Evolutionary conservation across 2,329 filamentous ascomycete genomes (phyloP).

Genomic region (Ploettnerulaceae sp.): DNA sequence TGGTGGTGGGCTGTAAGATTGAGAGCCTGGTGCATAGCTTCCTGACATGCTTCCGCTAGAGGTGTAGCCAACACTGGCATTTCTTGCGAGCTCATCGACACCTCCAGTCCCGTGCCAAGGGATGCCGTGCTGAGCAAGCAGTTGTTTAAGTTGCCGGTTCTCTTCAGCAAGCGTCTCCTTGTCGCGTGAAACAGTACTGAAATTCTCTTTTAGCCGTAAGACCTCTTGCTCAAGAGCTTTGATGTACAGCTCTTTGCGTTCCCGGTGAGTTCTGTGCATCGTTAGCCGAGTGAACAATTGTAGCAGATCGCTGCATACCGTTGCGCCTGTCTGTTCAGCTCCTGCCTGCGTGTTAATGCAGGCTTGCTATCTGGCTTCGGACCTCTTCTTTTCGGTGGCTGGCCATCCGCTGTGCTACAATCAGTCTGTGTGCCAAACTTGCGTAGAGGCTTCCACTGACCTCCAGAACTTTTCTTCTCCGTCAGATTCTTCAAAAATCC

Average conservation of each 20-base stretch:
- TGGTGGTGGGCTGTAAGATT: slow-evolving; percentile 30
- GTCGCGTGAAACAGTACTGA: slow-evolving; percentile 66
- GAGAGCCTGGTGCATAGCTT: slow-evolving; percentile 51
- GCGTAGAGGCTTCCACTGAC: too few species aligned
- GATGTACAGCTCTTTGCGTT: slow-evolving; percentile 94
- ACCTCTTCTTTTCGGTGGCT: slow-evolving; percentile 81
- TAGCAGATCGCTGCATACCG: slow-evolving; percentile 51
- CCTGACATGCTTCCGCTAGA: slow-evolving; percentile 56
- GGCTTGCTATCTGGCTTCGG: slow-evolving; percentile 97
- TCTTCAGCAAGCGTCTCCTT: slow-evolving; percentile 73
- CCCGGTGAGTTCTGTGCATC: slow-evolving; percentile 77
- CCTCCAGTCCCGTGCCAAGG: slow-evolving; percentile 33
- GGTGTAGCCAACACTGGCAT: slow-evolving; percentile 44
- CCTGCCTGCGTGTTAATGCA: slow-evolving; percentile 83
- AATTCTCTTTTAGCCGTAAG: slow-evolving; percentile 81
- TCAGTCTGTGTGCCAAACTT: slow-evolving; percentile 14
- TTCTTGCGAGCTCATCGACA: slow-evolving; percentile 36
- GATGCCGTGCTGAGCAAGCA: slow-evolving; percentile 51
- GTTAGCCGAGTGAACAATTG: slow-evolving; percentile 9
- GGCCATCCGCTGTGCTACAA: slow-evolving; percentile 57
- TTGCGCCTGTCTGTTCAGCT: slow-evolving; percentile 92
- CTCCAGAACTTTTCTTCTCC: slow-evolving; percentile 74
- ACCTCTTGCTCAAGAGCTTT: slow-evolving; percentile 91
- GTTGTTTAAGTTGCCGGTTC: slow-evolving; percentile 65
- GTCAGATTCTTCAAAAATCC: slow-evolving; percentile 61